Base-by-base conservation (phyloP, 1,284 basidiomycete species). In the Sanguinoderma infundibulare region DNA sequence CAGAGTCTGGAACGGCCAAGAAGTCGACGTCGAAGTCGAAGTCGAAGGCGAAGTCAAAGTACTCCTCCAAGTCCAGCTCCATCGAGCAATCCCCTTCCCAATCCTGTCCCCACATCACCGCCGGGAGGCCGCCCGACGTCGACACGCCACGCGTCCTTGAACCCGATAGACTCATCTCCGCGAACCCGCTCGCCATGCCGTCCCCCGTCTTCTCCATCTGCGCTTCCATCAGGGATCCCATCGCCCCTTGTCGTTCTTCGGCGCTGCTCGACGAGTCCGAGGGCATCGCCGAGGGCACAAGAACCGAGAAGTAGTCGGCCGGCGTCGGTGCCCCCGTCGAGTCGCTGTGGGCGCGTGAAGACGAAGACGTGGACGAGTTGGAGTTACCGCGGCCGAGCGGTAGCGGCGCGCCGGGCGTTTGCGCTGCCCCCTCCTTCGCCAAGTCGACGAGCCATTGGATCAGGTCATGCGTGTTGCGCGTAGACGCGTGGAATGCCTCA, bases 341-440 rank as follows among this genome's bases (percentile, higher is more conserved):
- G 5, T 26, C 38, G 40, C 49, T 38, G 0, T 53, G 50, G 15
- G 42, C 35, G n/a, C 49, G 42, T 26, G 42, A 46, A 26, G 42
- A 26, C 1, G 42, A 15, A 12, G 57, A 62, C 4, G 60, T 57
- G 12, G 57, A 60, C n/a, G 63, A 60, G 28, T n/a, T n/a, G n/a
- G 53, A 57, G 20, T 20, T n/a, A 35, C 30, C 59, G 38, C 59
- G 64, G 5, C 42, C 15, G 49, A 62, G 53, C 17, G 40, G 44
- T 17, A 61, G 64, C 22, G 55, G 55, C 14, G 20, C 35, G 15
- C 24, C 12, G 12, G 44, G 32, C 5, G 28, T 42, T 15, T 15
- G 51, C 28, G 39, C 1, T 22, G 34, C 38, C 12, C 26, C 35
- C 15, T 53, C 50, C 51, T 38, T 36, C 22, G 34, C 42, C 30